Evolutionary conservation across 495 filamentous ascomycete genomes (phyloP).

Genomic region (Pyronema omphalodes): DNA sequence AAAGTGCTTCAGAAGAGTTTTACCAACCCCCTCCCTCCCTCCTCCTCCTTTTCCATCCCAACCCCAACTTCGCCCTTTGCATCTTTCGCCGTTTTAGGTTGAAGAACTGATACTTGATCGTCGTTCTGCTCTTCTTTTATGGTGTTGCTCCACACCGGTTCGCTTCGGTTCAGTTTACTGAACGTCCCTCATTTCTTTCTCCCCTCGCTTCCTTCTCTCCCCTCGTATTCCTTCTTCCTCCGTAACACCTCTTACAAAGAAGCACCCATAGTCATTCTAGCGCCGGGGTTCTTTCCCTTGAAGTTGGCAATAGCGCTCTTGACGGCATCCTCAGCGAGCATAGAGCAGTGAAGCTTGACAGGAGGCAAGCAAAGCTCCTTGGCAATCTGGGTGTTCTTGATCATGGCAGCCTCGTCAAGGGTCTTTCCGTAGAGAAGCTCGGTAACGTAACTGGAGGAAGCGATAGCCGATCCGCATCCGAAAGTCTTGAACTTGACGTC

Average conservation of each 20-base stretch:
- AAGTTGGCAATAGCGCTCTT: constrained; percentile 98
- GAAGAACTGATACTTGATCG: too few species aligned
- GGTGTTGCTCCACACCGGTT: too few species aligned
- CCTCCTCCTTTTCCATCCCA: too few species aligned
- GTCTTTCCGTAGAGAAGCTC: constrained; percentile 90
- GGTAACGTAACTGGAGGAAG: constrained; percentile 73
- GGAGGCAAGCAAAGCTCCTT: constrained; percentile 90
- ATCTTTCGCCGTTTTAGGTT: too few species aligned
- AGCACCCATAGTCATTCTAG: neutral
- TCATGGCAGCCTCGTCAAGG: constrained; percentile 75
- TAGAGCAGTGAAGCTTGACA: constrained; percentile 95
- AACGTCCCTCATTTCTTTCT: neutral
- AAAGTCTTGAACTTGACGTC: constrained; percentile 99
- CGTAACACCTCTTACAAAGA: neutral
- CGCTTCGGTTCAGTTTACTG: too few species aligned
- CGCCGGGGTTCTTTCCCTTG: constrained; percentile 51
- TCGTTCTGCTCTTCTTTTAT: too few species aligned
- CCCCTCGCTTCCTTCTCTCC: neutral
- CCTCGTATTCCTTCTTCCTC: neutral
- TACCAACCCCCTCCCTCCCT: too few species aligned
- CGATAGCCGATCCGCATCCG: constrained; percentile 91
- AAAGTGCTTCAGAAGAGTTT: too few species aligned
- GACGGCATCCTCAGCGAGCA: constrained; percentile 98
- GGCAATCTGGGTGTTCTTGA: constrained; percentile 89
- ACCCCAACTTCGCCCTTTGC: too few species aligned